These are phyloP conservation scores for Malus hybrid DNA, from an alignment of 331 rosid genomes.

Conservation along the genomic window DNA sequence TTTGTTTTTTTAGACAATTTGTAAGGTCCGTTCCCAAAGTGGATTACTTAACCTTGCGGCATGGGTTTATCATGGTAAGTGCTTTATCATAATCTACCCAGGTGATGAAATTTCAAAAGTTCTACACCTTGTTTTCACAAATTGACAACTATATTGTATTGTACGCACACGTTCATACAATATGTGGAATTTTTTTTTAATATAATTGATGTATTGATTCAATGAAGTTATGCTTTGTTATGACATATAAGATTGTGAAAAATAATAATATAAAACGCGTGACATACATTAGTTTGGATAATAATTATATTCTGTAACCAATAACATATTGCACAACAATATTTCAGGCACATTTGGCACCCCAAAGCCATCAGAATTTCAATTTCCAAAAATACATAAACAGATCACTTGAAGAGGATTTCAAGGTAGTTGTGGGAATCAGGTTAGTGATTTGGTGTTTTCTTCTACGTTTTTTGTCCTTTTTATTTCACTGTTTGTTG, in stretches of 20 bases:
- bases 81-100: neutral
- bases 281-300: neutral
- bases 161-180: too few relatives aligned
- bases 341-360: conserved; percentile 88
- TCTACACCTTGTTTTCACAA: too few relatives aligned
- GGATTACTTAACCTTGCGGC: conserved; percentile 79
- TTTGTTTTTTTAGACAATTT: conserved; percentile 86
- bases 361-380: conserved; percentile 65
- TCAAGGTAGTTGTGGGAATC: conserved; percentile 82
- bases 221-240: too few relatives aligned
- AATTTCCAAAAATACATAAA: conserved; percentile 66
- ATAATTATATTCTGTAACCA: neutral
- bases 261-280: too few relatives aligned
- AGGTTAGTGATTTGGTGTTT: conserved; percentile 27
- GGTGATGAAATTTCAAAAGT: too few relatives aligned
- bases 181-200: too few relatives aligned
- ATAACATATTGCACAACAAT: neutral
- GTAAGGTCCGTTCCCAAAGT: conserved; percentile 89
- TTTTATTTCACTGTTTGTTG: neutral
- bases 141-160: too few relatives aligned
- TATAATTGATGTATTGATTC: too few relatives aligned
- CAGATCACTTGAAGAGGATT: conserved; percentile 79
- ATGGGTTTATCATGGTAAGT: conserved; percentile 70
- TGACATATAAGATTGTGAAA: too few relatives aligned
- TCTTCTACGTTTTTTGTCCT: neutral